Evolutionary conservation across 2,329 filamentous ascomycete genomes (phyloP).

Genomic region (Calonectria pauciramosa): DNA sequence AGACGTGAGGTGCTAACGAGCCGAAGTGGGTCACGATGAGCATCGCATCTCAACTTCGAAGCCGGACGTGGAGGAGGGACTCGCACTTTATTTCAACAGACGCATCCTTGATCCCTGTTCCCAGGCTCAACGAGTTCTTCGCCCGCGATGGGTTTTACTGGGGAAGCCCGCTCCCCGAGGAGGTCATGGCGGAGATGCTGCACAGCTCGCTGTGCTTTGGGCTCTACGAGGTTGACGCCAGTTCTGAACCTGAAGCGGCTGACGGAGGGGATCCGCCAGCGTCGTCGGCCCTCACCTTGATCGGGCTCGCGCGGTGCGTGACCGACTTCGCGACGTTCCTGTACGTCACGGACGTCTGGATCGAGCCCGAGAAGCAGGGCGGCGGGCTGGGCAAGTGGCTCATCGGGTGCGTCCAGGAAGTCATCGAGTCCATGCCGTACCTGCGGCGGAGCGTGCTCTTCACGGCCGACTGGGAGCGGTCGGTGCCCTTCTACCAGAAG

Average conservation of each 20-base stretch:
- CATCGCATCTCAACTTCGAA: slow-evolving; percentile 20
- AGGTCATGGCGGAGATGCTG: slow-evolving; percentile 60
- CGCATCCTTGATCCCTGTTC: slow-evolving; percentile 14
- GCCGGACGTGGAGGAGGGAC: slow-evolving; percentile 13
- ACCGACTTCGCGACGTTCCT: slow-evolving; percentile 76
- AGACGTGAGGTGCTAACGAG: not conserved
- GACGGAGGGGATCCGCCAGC: not conserved
- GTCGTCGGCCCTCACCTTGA: slow-evolving; percentile 30
- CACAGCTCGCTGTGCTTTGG: slow-evolving; percentile 69
- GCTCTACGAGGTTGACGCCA: slow-evolving; percentile 56
- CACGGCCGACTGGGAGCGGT: slow-evolving; percentile 52
- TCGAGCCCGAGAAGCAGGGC: slow-evolving; percentile 67
- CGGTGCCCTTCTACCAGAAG: slow-evolving; percentile 51
- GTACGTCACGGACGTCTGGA: slow-evolving; percentile 74
- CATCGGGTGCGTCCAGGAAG: slow-evolving; percentile 68
- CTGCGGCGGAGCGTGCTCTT: slow-evolving; percentile 68
- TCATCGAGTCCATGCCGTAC: slow-evolving; percentile 64
- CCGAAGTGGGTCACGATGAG: slow-evolving; percentile 9
- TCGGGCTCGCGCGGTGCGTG: slow-evolving; percentile 62
- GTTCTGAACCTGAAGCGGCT: not conserved
- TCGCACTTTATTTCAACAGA: slow-evolving; percentile 25
- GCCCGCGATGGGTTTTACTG: slow-evolving; percentile 67
- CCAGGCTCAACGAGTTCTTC: slow-evolving; percentile 63
- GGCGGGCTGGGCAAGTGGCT: slow-evolving; percentile 73
- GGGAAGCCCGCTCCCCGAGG: slow-evolving; percentile 60